phyloP scores from a whole-genome alignment of 2,329 filamentous ascomycete species.

The Alternaria alternata region DNA sequence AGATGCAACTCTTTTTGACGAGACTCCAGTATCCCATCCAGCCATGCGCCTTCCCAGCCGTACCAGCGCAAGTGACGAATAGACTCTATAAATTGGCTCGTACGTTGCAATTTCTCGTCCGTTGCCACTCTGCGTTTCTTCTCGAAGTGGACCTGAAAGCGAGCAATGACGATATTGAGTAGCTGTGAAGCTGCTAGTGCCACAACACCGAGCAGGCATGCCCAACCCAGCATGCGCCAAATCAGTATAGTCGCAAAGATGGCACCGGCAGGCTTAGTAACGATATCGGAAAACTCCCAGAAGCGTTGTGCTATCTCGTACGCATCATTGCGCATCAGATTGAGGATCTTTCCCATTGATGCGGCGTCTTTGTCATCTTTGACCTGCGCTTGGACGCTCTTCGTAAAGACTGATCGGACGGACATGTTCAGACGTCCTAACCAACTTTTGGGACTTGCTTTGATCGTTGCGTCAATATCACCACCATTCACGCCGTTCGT shows the following conservation, averaged over 20 bases:
- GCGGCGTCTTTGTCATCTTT: constrained; percentile 64
- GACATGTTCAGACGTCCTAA: constrained; percentile 17
- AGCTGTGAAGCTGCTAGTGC: constrained; percentile 74
- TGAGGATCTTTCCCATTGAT: constrained; percentile 89
- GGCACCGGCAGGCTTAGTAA: constrained; percentile 80
- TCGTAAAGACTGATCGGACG: constrained; percentile 27
- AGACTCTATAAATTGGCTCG: constrained; percentile 85
- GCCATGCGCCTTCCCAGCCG: constrained; percentile 81
- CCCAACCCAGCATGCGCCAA: constrained; percentile 80
- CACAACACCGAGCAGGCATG: constrained; percentile 76
- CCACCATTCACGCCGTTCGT: constrained; percentile 25
- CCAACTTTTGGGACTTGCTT: constrained; percentile 6
- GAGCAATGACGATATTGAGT: constrained; percentile 73
- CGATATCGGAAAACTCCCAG: constrained; percentile 82
- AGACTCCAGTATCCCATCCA: constrained; percentile 72
- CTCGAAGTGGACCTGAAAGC: constrained; percentile 72
- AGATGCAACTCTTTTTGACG: constrained; percentile 73
- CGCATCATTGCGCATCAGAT: constrained; percentile 81
- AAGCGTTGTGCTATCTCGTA: constrained; percentile 85
- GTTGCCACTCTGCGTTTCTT: constrained; percentile 75
- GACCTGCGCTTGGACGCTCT: constrained; percentile 35
- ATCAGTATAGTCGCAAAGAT: constrained; percentile 76
- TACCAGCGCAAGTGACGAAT: constrained; percentile 84
- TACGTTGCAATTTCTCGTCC: constrained; percentile 79
- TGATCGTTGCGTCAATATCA: constrained; percentile 11